These are phyloP conservation scores for Candida parachauliodes DNA, from an alignment of 805 yeast genomes.

Conservation along the genomic window DNA sequence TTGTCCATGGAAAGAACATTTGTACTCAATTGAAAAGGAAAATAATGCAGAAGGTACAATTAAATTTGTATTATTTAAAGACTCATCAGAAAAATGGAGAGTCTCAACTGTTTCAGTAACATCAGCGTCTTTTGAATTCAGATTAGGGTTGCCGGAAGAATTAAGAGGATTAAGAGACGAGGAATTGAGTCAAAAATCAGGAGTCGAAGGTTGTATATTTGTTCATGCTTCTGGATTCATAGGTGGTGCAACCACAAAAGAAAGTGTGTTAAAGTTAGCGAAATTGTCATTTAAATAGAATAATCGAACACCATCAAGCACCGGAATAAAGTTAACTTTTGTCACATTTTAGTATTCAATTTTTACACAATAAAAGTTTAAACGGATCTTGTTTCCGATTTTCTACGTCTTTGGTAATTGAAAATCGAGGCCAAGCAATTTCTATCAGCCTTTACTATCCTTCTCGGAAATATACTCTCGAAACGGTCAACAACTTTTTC, in stretches of 20 bases:
- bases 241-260: constrained; percentile 85
- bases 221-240: constrained; percentile 97
- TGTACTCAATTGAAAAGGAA: constrained; percentile 67
- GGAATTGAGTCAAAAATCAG: constrained; percentile 64
- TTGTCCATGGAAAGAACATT: constrained; percentile 95
- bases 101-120: constrained; percentile 88
- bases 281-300: constrained; percentile 19
- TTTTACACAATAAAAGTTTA: too few relatives aligned
- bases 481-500: too few relatives aligned
- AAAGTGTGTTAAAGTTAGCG: constrained; percentile 77
- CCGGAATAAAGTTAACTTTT: too few relatives aligned
- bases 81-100: constrained; percentile 73
- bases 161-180: constrained; percentile 98
- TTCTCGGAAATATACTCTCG: too few relatives aligned
- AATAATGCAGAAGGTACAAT: constrained; percentile 51
- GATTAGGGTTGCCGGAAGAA: constrained; percentile 82
- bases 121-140: constrained; percentile 73
- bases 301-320: too few relatives aligned
- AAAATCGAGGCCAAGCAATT: too few relatives aligned
- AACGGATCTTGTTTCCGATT: too few relatives aligned
- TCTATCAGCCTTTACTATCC: too few relatives aligned
- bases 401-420: too few relatives aligned
- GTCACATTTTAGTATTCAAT: too few relatives aligned
- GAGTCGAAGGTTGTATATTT: constrained; percentile 85
- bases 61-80: constrained; percentile 77